Base-by-base conservation (phyloP, 2,329 filamentous ascomycete genomes). In the Leptographium radiaticola region DNA sequence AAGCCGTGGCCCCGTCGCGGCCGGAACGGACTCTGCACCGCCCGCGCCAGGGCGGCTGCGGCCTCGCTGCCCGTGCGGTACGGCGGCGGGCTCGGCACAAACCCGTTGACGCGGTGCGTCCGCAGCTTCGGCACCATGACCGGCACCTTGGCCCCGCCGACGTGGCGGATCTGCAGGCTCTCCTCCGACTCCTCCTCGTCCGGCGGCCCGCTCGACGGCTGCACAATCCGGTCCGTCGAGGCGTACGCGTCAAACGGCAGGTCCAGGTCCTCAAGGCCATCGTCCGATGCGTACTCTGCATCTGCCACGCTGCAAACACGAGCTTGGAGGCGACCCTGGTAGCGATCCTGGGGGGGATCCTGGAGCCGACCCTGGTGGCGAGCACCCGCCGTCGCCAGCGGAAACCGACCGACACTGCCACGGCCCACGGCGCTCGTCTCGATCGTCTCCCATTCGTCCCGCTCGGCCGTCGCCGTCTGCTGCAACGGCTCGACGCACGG, bases 281-380 rank as follows among this genome's bases (percentile, higher is more conserved):
- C 55, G 45, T 75, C 72, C 1, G 73, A 74, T 8, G 70, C 66
- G 55, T 25, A 25, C 25, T 25, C 25, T 2, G 25, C 25, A 5
- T 75, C 67, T 2, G 73, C 73, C 25, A 76, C 58, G 53, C 73
- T 76, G 57, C 69, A 73, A 5, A 25, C 25, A 25, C 25, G 25
- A 5, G 25, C 25, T 5, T 25, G 25, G 25, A 25, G 25, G 5
- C 25, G 25, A 25, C 11, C 72, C 71, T 0, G 57, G 58, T 5
- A 49, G 34, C 34, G 12, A 25, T 25, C 30, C 18, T 60, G 59
- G 46, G 52, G 50, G 8, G 58, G 57, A 5, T 45, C 56, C 47
- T 43, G 55, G n/a, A 16, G 30, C 16, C 44, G 42, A 13, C 5
- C 31, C 31, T 4, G 30, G 13, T 36, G 49, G 30, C 34, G 16